Evolutionary conservation across 2,329 filamentous ascomycete genomes (phyloP), one percentile per base, ranked within the genome.

Genomic region (Colletotrichum musae): DNA sequence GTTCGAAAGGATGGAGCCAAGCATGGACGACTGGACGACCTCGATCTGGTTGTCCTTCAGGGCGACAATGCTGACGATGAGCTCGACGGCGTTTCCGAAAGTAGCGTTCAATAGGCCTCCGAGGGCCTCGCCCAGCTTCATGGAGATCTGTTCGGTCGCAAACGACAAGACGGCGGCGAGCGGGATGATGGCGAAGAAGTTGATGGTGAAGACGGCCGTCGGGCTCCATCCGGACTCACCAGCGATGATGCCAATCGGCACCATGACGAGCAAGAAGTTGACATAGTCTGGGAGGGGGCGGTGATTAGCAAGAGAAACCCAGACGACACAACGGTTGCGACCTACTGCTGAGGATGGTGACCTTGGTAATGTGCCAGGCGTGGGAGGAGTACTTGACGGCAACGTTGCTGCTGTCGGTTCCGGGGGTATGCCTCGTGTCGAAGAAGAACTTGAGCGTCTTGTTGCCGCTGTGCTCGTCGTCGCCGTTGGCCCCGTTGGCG

Each of bases 1-100:
- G 81, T 98, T 98, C 73, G 95, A 98, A 47, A 98, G 86, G 74
- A 98, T 97, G 76, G 93, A 97, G 56, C 96, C 95, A 41, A 98
- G 90, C 95, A 98, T 98, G 72, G 94, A 97, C 21, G 95, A 93
- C 83, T 98, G 96, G n/a, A 98, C 95, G 73, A 98, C 95, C 75
- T 95, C 91, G 77, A 98, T 97, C 82, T 98, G 93, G 72, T 91
- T 90, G 74, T 96, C 90, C 73, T 86, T 89, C 53, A 99, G 87
- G 18, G 96, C 96, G 72, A 98, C 92, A 74, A 98, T 95, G 79
- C 94, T 97, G 78, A 97, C 92, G 82, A 94, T 94, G 72, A 95
- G 80, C 78, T 95, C 93, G 59, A 95, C 92, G 15, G 92, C 92
- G 80, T 94, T 94, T 74, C 92, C 92, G 79, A 94, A 94, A 0